Evolutionary conservation across 352 stramenopile genomes (phyloP).

Genomic region (Pythium diclinum): DNA sequence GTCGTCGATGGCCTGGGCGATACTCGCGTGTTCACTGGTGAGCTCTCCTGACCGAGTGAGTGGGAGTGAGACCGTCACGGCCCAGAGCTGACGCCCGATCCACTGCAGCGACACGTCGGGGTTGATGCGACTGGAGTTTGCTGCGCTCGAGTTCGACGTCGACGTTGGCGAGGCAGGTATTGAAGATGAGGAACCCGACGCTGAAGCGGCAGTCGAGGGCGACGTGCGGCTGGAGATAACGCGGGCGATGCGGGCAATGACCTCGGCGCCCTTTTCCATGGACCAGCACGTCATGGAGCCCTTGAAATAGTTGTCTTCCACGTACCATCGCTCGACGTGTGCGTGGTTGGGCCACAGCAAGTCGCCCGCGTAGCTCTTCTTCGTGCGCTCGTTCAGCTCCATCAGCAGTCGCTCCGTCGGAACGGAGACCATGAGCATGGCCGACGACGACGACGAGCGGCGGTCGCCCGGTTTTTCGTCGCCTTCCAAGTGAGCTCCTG

Average conservation of each 20-base stretch:
- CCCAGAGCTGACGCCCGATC: constrained; percentile 69
- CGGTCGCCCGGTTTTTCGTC: neutral
- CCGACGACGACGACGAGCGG: constrained; percentile 5
- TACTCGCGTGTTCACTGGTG: constrained; percentile 56
- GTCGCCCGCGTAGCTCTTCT: constrained; percentile 25
- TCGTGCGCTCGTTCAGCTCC: constrained; percentile 30
- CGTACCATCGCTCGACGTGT: constrained; percentile 65
- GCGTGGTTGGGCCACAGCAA: constrained; percentile 43
- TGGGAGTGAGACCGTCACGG: constrained; percentile 61
- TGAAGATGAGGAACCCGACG: neutral
- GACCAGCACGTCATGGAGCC: constrained; percentile 76
- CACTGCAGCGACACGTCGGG: constrained; percentile 77
- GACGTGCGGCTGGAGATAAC: constrained; percentile 32
- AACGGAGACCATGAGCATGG: constrained; percentile 8
- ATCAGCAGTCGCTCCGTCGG: constrained; percentile 24
- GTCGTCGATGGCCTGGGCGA: constrained; percentile 62
- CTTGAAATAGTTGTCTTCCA: constrained; percentile 69
- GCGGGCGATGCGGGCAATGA: constrained; percentile 53
- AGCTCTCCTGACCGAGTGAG: constrained; percentile 57
- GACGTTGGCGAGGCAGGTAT: neutral
- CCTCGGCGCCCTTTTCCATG: constrained; percentile 59
- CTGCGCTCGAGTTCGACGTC: neutral
- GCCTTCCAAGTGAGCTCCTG: neutral
- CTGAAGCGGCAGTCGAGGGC: neutral
- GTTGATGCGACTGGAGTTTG: constrained; percentile 34